These are phyloP conservation scores for Margaritispora aquatica DNA, from an alignment of 495 filamentous ascomycete genomes.

Conservation along the genomic window DNA sequence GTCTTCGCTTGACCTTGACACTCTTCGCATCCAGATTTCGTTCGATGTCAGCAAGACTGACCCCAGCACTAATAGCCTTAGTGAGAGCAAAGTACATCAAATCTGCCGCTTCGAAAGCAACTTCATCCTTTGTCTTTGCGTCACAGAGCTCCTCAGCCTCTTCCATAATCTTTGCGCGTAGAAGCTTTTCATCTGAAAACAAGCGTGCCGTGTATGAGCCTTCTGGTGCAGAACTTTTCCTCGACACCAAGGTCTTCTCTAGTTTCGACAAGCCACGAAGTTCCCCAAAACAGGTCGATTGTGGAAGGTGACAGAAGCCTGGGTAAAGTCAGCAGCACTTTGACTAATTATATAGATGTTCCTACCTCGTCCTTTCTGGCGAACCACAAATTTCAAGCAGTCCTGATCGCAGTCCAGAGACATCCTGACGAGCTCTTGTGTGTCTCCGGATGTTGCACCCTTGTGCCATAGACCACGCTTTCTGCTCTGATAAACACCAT, in stretches of 20 bases:
- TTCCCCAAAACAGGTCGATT: constrained; percentile 83
- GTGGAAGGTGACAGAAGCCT: constrained; percentile 94
- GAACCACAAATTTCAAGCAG: constrained; percentile 81
- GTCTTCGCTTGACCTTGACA: constrained; percentile 83
- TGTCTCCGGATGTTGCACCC: constrained; percentile 87
- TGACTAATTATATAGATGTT: constrained; percentile 20
- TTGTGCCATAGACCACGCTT: constrained; percentile 97
- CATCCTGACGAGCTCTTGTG: constrained; percentile 79
- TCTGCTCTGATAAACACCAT: constrained; percentile 90
- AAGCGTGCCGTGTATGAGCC: constrained; percentile 92
- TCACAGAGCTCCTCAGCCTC: constrained; percentile 92
- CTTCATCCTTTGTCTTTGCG: constrained; percentile 70
- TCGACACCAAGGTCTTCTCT: constrained; percentile 72
- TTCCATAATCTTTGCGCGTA: constrained; percentile 96
- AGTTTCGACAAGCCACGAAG: constrained; percentile 75
- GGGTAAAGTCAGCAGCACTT: constrained; percentile 16
- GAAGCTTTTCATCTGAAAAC: constrained; percentile 83
- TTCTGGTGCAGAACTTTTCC: constrained; percentile 73
- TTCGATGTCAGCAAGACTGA: constrained; percentile 81
- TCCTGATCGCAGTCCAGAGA: constrained; percentile 89
- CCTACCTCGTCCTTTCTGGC: constrained; percentile 71
- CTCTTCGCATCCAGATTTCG: constrained; percentile 89
- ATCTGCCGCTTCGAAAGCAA: constrained; percentile 92
- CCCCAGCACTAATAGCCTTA: constrained; percentile 76
- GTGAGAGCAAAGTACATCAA: constrained; percentile 93